These are phyloP conservation scores for Synchytrium microbalum DNA, from an alignment of 371 early-diverging fungal genomes.

Conservation along the genomic window DNA sequence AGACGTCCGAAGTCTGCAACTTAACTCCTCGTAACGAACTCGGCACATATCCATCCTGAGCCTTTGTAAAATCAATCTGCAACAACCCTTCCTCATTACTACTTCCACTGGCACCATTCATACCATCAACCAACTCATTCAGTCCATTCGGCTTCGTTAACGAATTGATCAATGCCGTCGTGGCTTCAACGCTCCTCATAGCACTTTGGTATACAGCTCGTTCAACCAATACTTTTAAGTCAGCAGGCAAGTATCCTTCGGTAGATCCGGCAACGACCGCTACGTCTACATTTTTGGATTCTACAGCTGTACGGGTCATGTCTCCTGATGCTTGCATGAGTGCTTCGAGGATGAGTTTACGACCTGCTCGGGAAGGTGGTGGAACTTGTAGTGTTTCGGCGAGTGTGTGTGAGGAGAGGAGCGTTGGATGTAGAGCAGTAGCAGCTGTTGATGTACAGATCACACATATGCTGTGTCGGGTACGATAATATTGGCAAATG, in stretches of 20 bases:
- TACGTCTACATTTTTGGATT: constrained; percentile 42
- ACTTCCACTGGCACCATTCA: constrained; percentile 36
- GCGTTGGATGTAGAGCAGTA: constrained; percentile 52
- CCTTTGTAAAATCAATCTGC: constrained; percentile 57
- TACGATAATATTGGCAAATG: constrained; percentile 9
- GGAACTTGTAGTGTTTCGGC: constrained; percentile 56
- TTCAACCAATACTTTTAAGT: constrained; percentile 68
- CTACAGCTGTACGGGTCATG: constrained; percentile 17
- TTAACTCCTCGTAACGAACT: constrained; percentile 73
- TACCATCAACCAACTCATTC: constrained; percentile 8
- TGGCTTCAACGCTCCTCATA: constrained; percentile 47
- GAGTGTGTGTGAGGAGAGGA: constrained; percentile 59
- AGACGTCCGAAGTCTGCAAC: constrained; percentile 63
- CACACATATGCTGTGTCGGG: not conserved
- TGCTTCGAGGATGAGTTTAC: constrained; percentile 43
- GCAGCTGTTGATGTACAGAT: constrained; percentile 12
- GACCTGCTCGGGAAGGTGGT: constrained; percentile 60
- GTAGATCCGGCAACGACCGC: constrained; percentile 68
- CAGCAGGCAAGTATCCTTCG: constrained; percentile 84
- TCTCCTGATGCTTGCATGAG: not conserved
- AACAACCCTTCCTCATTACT: constrained; percentile 1
- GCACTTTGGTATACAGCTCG: constrained; percentile 78
- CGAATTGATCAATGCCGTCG: not conserved
- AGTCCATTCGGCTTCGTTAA: not conserved
- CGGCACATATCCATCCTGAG: constrained; percentile 73